Evolutionary conservation across 306 rosid species (phyloP).

Genomic region (Comarum palustre): DNA sequence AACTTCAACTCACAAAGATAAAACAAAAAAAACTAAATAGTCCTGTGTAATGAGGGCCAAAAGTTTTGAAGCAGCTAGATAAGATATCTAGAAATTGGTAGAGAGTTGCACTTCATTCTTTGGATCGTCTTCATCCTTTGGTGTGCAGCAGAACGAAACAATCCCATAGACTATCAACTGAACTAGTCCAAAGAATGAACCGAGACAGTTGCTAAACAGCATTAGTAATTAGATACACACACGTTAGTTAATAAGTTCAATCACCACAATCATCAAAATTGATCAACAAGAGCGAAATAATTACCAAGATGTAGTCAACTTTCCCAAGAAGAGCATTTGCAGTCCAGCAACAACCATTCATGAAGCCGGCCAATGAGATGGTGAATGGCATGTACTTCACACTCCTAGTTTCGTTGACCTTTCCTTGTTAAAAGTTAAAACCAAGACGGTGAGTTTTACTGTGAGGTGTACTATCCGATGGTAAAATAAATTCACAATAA

Average conservation of each 20-base stretch:
- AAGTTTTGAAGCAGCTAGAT: background rate
- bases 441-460: background rate
- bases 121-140: slow-evolving; percentile 9
- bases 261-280: background rate
- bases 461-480: background rate
- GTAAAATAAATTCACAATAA: background rate
- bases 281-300: background rate
- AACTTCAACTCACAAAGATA: background rate
- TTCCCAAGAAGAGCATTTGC: slow-evolving; percentile 58
- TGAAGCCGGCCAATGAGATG: slow-evolving; percentile 68
- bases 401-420: slow-evolving; percentile 61
- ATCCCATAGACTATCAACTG: slow-evolving; percentile 51
- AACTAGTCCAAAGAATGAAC: slow-evolving; percentile 46
- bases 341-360: slow-evolving; percentile 67
- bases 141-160: slow-evolving; percentile 27
- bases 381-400: slow-evolving; percentile 72
- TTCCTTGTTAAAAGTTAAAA: slow-evolving; percentile 28
- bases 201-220: slow-evolving; percentile 65
- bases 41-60: background rate
- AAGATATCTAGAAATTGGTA: slow-evolving; percentile 10
- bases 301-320: slow-evolving; percentile 56
- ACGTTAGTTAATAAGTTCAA: background rate
- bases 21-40: background rate
- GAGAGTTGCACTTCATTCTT: slow-evolving; percentile 36
- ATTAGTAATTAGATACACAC: background rate